Evolutionary conservation across 192 early-diverging fungal species (phyloP).

Genomic region (Cetraspora pellucida): DNA sequence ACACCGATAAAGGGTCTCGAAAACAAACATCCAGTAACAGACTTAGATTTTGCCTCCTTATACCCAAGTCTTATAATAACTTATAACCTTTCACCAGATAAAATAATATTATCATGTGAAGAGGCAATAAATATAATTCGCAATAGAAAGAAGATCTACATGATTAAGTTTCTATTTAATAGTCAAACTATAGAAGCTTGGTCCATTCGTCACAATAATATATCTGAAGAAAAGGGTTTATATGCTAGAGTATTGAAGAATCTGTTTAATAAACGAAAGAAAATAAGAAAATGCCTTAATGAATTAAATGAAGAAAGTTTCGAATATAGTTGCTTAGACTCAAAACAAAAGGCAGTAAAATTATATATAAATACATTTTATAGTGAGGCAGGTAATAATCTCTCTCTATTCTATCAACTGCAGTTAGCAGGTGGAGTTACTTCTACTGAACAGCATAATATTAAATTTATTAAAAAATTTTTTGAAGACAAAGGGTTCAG

Average conservation of each 20-base stretch:
- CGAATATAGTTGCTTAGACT: neutral
- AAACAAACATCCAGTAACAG: conserved; percentile 11
- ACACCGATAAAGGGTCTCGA: conserved; percentile 9
- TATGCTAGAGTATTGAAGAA: conserved; percentile 15
- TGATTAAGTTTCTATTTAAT: neutral
- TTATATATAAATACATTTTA: conserved; percentile 25
- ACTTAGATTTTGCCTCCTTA: conserved; percentile 5
- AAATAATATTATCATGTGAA: neutral
- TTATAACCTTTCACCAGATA: conserved; percentile 20
- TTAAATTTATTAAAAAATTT: neutral
- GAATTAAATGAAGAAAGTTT: conserved; percentile 2
- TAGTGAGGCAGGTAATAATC: conserved; percentile 17
- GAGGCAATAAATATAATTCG: neutral
- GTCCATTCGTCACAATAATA: conserved; percentile 1
- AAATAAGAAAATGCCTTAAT: neutral
- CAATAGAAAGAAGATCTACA: conserved; percentile 1
- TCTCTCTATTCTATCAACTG: neutral
- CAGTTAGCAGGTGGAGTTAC: conserved; percentile 3
- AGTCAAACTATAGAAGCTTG: neutral
- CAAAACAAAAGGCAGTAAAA: neutral
- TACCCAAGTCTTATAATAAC: conserved; percentile 25
- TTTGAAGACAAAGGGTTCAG: neutral
- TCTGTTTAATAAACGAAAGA: neutral
- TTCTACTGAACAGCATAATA: conserved; percentile 3
- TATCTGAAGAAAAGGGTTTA: neutral